Evolutionary conservation across 306 rosid genomes (phyloP), one percentile per base, ranked within the genome.

Genomic region (Purshia tridentata): DNA sequence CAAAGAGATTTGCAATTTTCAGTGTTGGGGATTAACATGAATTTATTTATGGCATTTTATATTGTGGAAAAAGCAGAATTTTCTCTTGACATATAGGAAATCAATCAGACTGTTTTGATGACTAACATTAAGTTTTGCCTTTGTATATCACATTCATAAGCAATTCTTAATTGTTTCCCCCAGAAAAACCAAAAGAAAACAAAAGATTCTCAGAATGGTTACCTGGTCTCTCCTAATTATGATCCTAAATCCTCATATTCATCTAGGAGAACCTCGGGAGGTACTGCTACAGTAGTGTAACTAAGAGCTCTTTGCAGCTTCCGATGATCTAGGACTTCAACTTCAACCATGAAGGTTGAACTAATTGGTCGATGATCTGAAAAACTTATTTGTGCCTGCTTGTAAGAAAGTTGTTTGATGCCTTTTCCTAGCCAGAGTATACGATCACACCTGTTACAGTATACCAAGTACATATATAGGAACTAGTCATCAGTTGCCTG

Each of bases 351-450:
- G 78, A 94, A 94, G 9, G 73, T 60, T 16, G 99, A 94, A 50
- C 96, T 84, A 52, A 91, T 90, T 1, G 99, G 96, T 23, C 96
- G 72, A 77, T 94, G 99, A 87, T 91, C 97, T 6, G 99, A 94
- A 51, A 91, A 64, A 75, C 46, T 82, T 48, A 83, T 20, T 13
- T 94, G 96, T 65, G 96, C 80, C 23, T 90, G 87, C 55, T 80
- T 66, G 19, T 94, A 94, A 51, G 84, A 80, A 40, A 85, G 68
- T 72, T 94, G 99, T 52, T 87, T 88, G 58, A 90, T 91, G 54
- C 97, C 97, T 79, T 77, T 94, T 68, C 97, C 99, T 19, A 77
- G 76, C 96, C 96, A 90, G 47, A 91, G 62, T 85, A 94, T 86
- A 6, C 99, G 88, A 64, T 94, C 99, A 66, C 99, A 94, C 97